These are phyloP conservation scores for Microsporum canis DNA, from an alignment of 2,329 filamentous ascomycete species.

Conservation along the genomic window DNA sequence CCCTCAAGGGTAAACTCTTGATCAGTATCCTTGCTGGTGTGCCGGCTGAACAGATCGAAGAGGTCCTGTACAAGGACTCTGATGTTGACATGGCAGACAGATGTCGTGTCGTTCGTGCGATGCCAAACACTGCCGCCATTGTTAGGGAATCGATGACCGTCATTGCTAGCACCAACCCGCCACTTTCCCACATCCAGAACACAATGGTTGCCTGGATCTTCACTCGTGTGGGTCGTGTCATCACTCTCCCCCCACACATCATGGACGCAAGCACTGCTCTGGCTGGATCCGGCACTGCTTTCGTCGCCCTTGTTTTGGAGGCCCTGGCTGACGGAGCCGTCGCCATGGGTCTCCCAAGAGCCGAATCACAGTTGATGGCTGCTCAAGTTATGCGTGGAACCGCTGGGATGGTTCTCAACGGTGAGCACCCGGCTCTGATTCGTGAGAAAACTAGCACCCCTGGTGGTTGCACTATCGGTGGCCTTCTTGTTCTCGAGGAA, in stretches of 20 bases:
- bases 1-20: constrained; percentile 66
- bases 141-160: constrained; percentile 76
- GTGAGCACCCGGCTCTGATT: constrained; percentile 49
- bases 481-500: constrained; percentile 50
- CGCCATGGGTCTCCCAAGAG: constrained; percentile 50
- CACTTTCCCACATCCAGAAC: constrained; percentile 34
- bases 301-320: constrained; percentile 49
- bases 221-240: constrained; percentile 37
- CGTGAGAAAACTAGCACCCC: constrained; percentile 52
- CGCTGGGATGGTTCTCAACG: constrained; percentile 45
- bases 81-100: constrained; percentile 27
- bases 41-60: constrained; percentile 55
- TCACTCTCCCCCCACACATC: constrained; percentile 40
- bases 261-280: constrained; percentile 50
- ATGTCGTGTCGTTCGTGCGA: constrained; percentile 57
- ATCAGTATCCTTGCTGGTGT: constrained; percentile 74
- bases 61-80: constrained; percentile 48
- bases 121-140: constrained; percentile 73
- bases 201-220: constrained; percentile 48
- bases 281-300: constrained; percentile 51
- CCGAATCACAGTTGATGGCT: constrained; percentile 50
- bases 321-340: constrained; percentile 51
- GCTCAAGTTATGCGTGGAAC: constrained; percentile 52
- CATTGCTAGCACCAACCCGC: constrained; percentile 48
- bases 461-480: constrained; percentile 53